A percentile compares a stretch with the other conserved stretches of the same genome.
These are phyloP conservation scores for Penicillium sp. DNA, from an alignment of 2,329 filamentous ascomycete species.

Conservation along the genomic window DNA sequence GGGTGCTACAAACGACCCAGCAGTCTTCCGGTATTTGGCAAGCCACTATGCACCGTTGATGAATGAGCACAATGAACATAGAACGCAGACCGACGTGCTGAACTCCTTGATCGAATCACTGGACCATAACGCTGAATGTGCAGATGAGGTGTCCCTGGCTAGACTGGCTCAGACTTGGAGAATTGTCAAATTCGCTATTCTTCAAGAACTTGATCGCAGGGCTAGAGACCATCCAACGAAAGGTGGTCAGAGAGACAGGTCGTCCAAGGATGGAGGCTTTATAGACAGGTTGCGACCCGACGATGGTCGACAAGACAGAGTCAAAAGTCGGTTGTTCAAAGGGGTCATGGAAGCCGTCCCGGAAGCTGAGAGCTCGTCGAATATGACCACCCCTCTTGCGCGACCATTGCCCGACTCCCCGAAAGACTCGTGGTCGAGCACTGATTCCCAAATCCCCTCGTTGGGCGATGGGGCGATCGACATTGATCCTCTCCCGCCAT, in stretches of 20 bases:
- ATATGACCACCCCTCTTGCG: conserved; percentile 56
- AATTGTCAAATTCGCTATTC: conserved; percentile 51
- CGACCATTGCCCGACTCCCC: conserved; percentile 40
- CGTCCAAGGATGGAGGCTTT: conserved; percentile 31
- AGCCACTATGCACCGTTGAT: conserved; percentile 43
- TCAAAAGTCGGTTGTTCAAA: conserved; percentile 45
- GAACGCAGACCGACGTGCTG: conserved; percentile 26
- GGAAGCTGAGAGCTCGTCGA: conserved; percentile 52
- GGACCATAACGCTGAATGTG: conserved; percentile 54
- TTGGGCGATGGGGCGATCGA: conserved; percentile 36
- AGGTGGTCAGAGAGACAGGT: conserved; percentile 23
- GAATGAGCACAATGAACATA: conserved; percentile 24
- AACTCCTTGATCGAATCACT: conserved; percentile 44
- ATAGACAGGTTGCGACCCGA: conserved; percentile 25
- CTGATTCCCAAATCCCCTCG: conserved; percentile 32
- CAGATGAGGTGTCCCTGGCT: conserved; percentile 49
- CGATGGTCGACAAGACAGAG: conserved; percentile 37
- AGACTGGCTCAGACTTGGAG: conserved; percentile 59
- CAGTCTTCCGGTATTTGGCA: conserved; percentile 44
- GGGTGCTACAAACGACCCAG: conserved; percentile 44
- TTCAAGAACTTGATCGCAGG: conserved; percentile 48
- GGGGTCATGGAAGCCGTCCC: conserved; percentile 39
- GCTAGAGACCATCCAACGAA: conserved; percentile 32
- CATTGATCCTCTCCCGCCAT: conserved; percentile 44
- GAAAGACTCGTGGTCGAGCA: conserved; percentile 10